Conservation (phyloP, 441 rosid species). For the Euphorbia schlechtendalii region DNA sequence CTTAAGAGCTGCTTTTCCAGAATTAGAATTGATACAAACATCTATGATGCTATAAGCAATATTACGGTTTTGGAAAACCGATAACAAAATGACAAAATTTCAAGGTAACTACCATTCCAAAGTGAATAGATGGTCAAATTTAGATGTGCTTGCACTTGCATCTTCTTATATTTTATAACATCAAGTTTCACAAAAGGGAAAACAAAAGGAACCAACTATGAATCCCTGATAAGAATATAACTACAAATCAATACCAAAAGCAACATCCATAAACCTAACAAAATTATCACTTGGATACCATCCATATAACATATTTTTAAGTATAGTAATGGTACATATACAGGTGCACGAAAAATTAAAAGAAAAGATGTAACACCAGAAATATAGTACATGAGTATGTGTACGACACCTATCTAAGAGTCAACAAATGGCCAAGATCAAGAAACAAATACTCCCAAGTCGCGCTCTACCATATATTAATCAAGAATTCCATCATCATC, state of each 20-base stretch:
- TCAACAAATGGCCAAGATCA: not conserved
- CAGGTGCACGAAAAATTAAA: not conserved
- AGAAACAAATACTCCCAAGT: conserved; percentile 7
- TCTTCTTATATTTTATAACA: not conserved
- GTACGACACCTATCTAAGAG: too few species aligned
- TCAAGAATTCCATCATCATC: not conserved
- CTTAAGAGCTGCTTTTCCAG: not conserved
- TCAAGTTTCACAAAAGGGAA: not conserved
- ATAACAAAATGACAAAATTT: not conserved
- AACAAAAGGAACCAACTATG: not conserved
- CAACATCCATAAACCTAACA: not conserved
- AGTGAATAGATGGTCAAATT: not conserved
- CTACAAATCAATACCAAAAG: not conserved
- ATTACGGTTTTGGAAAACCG: not conserved
- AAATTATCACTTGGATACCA: not conserved
- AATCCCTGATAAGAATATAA: not conserved
- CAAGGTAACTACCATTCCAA: not conserved
- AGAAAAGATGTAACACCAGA: not conserved
- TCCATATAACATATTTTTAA: not conserved
- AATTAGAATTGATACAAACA: not conserved
- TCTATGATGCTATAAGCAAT: not conserved
- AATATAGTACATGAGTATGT: not conserved
- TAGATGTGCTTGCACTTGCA: not conserved
- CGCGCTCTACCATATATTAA: too few species aligned
- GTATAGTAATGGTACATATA: too few species aligned